phyloP scores from a whole-genome alignment of 306 rosid species.

The Echinosophora koreensis region DNA sequence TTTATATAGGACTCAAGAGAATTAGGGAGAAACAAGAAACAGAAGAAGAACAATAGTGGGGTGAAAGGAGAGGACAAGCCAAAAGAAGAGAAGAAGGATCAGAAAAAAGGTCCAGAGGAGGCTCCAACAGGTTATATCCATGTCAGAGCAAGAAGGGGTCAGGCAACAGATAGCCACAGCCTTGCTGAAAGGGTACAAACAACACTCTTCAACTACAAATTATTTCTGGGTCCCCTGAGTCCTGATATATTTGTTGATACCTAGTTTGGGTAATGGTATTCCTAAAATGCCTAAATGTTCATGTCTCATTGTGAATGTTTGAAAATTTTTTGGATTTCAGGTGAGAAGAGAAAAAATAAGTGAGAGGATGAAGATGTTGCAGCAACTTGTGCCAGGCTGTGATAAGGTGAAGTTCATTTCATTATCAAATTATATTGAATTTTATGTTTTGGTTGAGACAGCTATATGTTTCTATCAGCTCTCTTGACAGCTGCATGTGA shows the following conservation, averaged over 20 bases:
- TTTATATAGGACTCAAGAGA: conserved; percentile 52
- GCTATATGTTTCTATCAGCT: conserved; percentile 31
- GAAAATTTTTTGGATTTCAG: conserved; percentile 60
- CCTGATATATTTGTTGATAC: neutral
- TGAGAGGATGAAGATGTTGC: conserved; percentile 91
- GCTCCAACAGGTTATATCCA: conserved; percentile 83
- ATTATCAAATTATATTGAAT: conserved; percentile 34
- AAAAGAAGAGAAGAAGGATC: conserved; percentile 49
- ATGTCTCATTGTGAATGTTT: conserved; percentile 47
- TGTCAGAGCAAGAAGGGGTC: conserved; percentile 98
- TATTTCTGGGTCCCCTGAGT: conserved; percentile 2
- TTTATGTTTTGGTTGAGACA: conserved; percentile 6
- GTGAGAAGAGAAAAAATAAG: conserved; percentile 96
- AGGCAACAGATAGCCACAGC: conserved; percentile 99
- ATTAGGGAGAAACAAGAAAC: conserved; percentile 58
- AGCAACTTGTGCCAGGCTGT: conserved; percentile 93
- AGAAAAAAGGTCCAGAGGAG: conserved; percentile 61
- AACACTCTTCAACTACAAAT: conserved; percentile 7
- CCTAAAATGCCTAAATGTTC: conserved; percentile 13
- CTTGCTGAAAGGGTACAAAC: conserved; percentile 90
- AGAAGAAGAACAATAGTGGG: conserved; percentile 57
- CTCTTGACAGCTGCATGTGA: conserved; percentile 59
- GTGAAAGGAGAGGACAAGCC: conserved; percentile 50
- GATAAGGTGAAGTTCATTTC: conserved; percentile 68
- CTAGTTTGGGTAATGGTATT: neutral